Base-by-base conservation (phyloP, 345 rosid genomes). In the Hibiscus mutabilis region DNA sequence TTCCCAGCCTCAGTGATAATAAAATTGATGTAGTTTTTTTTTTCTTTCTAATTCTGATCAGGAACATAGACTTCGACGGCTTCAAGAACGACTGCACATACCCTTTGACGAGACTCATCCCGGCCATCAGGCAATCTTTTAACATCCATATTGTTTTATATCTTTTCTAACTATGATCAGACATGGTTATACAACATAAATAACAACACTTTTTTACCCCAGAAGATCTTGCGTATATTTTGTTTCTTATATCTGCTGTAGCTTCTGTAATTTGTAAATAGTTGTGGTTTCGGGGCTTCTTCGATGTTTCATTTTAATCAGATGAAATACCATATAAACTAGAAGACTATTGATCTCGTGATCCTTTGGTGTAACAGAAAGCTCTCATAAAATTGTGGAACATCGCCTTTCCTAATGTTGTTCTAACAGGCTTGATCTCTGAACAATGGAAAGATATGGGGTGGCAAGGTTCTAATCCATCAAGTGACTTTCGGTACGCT, bases 371-470 rank as follows among this genome's bases (percentile, higher is more conserved):
- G 13, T 78, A 73, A 53, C 82, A 95, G 99, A 90, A 86, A 81
- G 87, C 99, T 60, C 96, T 95, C 19, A 84, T 60, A 84, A 82
- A 87, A 62, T 82, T 95, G 83, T 95, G 99, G 99, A 63, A 77
- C 72, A 70, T 71, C 18, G 88, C 99, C 35, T 95, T 82, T 82
- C 99, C 98, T 5, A 80, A 85, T 77, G 82, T 85, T 77, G 67
- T 65, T 69, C 78, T 95, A 70, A 82, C 71, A 53, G 91, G 96
- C 75, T 69, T 95, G 79, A 84, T 95, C 65, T 86, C 98, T 35
- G 96, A 90, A 77, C 99, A 95, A 66, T 95, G 99, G 99, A 92
- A 95, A 85, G 97, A 92, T 10, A 95, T 95, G 99, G 99, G 99
- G 56, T 95, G 99, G 99, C 99, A 95, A 83, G 99, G 99, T 76